These are phyloP conservation scores for Eimeria falciformis DNA, from an alignment of 169 alveolate species.

Conservation along the genomic window DNA sequence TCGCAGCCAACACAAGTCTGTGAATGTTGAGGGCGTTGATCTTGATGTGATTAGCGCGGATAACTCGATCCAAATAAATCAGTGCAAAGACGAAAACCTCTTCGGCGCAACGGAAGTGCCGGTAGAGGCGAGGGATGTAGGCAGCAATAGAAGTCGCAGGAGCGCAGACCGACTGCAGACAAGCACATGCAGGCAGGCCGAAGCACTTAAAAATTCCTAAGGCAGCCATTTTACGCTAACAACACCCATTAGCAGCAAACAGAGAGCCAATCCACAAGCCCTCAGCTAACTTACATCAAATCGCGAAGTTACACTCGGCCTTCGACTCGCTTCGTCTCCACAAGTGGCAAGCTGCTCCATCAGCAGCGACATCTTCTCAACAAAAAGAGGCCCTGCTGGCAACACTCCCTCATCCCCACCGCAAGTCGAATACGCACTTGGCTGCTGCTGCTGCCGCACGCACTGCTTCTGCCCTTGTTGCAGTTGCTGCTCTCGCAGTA, in stretches of 20 bases:
- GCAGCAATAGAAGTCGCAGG: conserved; percentile 70
- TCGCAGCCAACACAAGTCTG: conserved; percentile 67
- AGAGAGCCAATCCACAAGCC: background rate
- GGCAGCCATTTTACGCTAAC: background rate
- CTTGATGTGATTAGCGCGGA: conserved; percentile 63
- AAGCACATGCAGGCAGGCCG: background rate
- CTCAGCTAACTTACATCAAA: conserved; percentile 36
- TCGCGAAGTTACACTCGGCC: conserved; percentile 67
- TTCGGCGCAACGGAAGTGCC: conserved; percentile 68
- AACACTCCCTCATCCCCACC: conserved; percentile 71
- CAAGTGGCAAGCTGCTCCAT: conserved; percentile 64
- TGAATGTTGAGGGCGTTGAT: conserved; percentile 66
- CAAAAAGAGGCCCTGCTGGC: conserved; percentile 68
- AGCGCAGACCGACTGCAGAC: conserved; percentile 59
- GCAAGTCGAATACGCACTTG: conserved; percentile 38
- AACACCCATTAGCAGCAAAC: background rate
- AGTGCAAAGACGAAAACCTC: conserved; percentile 70
- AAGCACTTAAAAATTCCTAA: background rate
- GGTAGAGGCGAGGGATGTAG: conserved; percentile 63
- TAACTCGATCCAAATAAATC: conserved; percentile 64
- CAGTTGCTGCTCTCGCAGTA: conserved; percentile 26
- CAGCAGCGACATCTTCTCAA: conserved; percentile 60
- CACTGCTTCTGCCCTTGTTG: conserved; percentile 44
- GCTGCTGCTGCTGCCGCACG: conserved; percentile 59
- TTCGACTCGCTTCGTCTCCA: conserved; percentile 55